Evolutionary conservation across 2,329 filamentous ascomycete genomes (phyloP).

Genomic region (Talaromyces sp.): DNA sequence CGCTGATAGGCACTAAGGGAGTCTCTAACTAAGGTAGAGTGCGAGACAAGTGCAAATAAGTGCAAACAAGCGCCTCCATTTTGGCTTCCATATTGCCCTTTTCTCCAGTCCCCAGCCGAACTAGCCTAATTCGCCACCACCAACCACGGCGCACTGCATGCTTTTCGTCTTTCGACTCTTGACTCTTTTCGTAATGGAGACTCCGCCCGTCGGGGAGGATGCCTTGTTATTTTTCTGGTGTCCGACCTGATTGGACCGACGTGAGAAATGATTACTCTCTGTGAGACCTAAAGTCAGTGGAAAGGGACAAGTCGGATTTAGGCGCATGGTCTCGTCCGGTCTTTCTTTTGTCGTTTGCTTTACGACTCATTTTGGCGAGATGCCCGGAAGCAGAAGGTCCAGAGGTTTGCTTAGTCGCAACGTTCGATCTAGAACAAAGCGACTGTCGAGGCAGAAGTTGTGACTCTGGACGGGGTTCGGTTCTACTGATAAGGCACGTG

Average conservation of each 20-base stretch:
- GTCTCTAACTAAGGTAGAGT: neutral
- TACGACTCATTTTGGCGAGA: neutral
- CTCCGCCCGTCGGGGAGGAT: conserved; percentile 2
- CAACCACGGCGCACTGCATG: conserved; percentile 6
- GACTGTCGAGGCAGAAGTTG: neutral
- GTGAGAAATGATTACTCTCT: neutral
- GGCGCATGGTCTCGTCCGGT: neutral
- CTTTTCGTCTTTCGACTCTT: neutral
- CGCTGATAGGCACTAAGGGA: neutral
- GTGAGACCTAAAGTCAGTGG: neutral
- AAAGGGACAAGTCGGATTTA: neutral
- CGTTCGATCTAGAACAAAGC: neutral
- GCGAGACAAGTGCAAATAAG: neutral
- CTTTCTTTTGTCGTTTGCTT: neutral
- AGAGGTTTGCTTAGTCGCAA: neutral
- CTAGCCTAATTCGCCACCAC: conserved; percentile 15
- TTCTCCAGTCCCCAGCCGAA: neutral
- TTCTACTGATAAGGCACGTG: conserved; percentile 9
- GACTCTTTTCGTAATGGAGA: neutral
- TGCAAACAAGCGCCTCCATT: neutral
- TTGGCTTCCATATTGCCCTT: neutral
- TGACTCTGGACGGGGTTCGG: neutral
- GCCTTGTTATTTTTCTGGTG: neutral
- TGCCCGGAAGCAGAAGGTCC: too few relatives aligned
- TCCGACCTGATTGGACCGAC: neutral